A percentile compares a stretch with the other conserved stretches of the same genome.
Evolutionary conservation across 2,329 filamentous ascomycete species (phyloP).

Genomic region (Botrytis paeoniae): DNA sequence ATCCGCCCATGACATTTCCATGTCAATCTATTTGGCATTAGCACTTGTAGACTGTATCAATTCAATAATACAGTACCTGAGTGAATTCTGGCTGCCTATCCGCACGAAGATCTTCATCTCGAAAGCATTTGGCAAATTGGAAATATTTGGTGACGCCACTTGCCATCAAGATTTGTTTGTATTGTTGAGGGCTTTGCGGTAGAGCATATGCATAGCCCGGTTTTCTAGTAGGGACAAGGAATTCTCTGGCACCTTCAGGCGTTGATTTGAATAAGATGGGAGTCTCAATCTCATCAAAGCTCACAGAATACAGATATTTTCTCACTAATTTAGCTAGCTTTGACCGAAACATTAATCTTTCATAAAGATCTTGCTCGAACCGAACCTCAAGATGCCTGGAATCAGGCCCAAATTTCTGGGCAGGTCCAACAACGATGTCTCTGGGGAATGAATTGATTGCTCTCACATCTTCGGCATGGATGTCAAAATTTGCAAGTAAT

Average conservation of each 20-base stretch:
- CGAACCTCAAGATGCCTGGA: constrained; percentile 83
- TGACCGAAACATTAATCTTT: constrained; percentile 69
- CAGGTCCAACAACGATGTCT: constrained; percentile 72
- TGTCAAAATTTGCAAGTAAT: constrained; percentile 45
- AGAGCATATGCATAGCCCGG: constrained; percentile 80
- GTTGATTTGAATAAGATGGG: constrained; percentile 96
- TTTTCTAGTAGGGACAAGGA: constrained; percentile 81
- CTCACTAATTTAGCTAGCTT: constrained; percentile 53
- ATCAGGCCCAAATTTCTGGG: constrained; percentile 67
- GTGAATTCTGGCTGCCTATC: constrained; percentile 97
- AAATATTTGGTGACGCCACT: constrained; percentile 80
- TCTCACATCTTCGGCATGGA: constrained; percentile 60
- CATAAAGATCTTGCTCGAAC: constrained; percentile 63
- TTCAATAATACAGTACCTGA: constrained; percentile 52
- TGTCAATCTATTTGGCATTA: constrained; percentile 62
- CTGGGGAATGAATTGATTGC: constrained; percentile 71
- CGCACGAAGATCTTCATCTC: constrained; percentile 88
- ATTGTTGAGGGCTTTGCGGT: constrained; percentile 95
- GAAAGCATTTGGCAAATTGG: constrained; percentile 91
- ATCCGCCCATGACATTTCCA: constrained; percentile 86
- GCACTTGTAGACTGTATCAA: background rate
- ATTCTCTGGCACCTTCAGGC: constrained; percentile 91
- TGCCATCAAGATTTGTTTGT: constrained; percentile 97
- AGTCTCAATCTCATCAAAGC: constrained; percentile 69
- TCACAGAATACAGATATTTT: constrained; percentile 17